A percentile compares a stretch with the other conserved stretches of the same genome.
phyloP scores from a whole-genome alignment of 2,329 filamentous ascomycete species.

The Thelonectria discophora region DNA sequence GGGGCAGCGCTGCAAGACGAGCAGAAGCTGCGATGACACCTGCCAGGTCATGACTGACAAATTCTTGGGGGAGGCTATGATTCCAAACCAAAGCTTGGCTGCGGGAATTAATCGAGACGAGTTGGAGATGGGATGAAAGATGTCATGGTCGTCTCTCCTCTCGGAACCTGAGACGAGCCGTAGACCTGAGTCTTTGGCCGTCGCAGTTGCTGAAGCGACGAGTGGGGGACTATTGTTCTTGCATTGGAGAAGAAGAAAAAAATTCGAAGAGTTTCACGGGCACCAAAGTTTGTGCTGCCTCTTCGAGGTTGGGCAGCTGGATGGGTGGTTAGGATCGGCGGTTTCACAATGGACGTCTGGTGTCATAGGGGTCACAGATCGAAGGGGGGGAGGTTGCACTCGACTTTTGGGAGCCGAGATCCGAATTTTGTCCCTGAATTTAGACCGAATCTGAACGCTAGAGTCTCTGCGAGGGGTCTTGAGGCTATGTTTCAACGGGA shows the following conservation, averaged over 20 bases:
- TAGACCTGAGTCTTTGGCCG: constrained; percentile 7
- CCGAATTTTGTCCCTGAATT: constrained; percentile 5
- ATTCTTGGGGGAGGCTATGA: neutral
- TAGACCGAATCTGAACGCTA: neutral
- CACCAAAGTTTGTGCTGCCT: neutral
- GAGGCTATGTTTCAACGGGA: constrained; percentile 8
- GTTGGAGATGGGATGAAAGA: constrained; percentile 10
- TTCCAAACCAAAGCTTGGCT: neutral
- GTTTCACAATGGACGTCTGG: constrained; percentile 17
- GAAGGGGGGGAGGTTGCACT: neutral
- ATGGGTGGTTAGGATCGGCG: constrained; percentile 1
- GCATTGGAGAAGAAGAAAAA: neutral
- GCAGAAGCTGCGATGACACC: constrained; percentile 5
- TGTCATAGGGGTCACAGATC: constrained; percentile 19
- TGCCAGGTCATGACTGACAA: neutral
- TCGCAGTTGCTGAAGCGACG: neutral
- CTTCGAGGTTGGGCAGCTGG: neutral
- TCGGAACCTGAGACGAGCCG: neutral
- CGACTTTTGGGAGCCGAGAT: constrained; percentile 11
- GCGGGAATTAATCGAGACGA: neutral
- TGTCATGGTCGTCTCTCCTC: neutral
- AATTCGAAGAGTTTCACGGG: neutral
- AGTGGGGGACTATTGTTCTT: neutral
- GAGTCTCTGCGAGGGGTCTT: no score
- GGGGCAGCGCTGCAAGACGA: neutral